Base-by-base conservation (phyloP, 805 yeast genomes). In the Metschnikowia cubensis region DNA sequence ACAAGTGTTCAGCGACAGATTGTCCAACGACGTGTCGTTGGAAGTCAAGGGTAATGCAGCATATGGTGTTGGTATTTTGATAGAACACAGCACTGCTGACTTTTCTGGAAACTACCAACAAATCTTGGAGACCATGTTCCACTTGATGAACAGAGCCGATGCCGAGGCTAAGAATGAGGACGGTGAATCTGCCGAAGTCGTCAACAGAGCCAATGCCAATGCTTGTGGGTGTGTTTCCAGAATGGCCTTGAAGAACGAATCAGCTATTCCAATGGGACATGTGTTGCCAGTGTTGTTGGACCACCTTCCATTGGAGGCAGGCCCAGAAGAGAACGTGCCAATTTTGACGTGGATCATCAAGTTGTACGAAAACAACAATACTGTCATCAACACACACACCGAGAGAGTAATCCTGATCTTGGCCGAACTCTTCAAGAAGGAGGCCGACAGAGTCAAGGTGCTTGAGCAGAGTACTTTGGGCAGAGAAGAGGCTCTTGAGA, bases 211-310 rank as follows among this genome's bases (percentile, higher is more conserved):
- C 5, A 82, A 81, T 59, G 97, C 98, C 52, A 94, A 94, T 68
- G 96, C 96, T 4, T 86, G 94, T 68, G 99, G 99, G 40, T 94
- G 98, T 79, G 96, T 91, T 50, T 91, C 96, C 15, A 83, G 99
- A 71, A 78, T 94, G 87, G 80, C 87, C 13, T 73, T 88, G 67
- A 84, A 85, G 65, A 80, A 87, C 66, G 83, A 81, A 60, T 71
- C 70, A 35, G 79, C 85, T 35, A 83, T 91, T 58, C 97, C 97
- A 52, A 70, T 89, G 57, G 71, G 68, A 54, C 82, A 79, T 52
- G 90, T 83, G 49, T 81, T 92, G 39, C 73, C 87, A 20, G 95
- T 96, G 45, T 75, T 94, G 62, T 73, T 91, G 54, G 71, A 77
- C 45, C 92, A 87, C 61, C 78, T 94, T 63, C 99, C 99, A 46